Evolutionary conservation across 305 asterid species (phyloP).

Genomic region (Rubia occidens): DNA sequence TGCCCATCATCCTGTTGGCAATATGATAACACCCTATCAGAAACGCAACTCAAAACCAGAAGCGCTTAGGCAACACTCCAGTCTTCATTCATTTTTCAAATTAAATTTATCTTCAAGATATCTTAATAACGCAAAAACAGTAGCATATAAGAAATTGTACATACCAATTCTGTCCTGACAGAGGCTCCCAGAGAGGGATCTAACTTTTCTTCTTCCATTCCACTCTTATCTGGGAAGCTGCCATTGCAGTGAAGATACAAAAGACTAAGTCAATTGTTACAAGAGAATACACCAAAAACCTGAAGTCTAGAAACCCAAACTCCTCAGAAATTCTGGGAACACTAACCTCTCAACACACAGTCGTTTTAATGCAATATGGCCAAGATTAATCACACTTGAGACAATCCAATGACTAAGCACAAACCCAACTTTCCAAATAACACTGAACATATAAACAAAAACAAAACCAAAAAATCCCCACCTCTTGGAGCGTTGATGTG

Average conservation of each 20-base stretch:
- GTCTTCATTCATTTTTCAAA: too few relatives aligned
- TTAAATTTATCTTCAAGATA: neutral
- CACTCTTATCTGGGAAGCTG: conserved; percentile 66
- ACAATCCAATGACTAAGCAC: conserved; percentile 12
- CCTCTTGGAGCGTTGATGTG: conserved; percentile 76
- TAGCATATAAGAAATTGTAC: conserved; percentile 14
- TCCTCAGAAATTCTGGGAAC: conserved; percentile 20
- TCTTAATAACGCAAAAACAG: conserved; percentile 11
- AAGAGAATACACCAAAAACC: neutral
- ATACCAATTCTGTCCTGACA: conserved; percentile 45
- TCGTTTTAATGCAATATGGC: conserved; percentile 8
- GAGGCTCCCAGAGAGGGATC: conserved; percentile 34
- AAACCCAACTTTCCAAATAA: conserved; percentile 7
- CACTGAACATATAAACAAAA: neutral
- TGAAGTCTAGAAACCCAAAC: conserved; percentile 21
- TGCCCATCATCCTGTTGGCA: conserved; percentile 38
- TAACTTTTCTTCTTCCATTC: conserved; percentile 32
- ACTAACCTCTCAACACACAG: conserved; percentile 6
- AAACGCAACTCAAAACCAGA: neutral
- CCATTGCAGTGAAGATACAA: conserved; percentile 16
- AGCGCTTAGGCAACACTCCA: neutral
- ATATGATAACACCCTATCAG: neutral
- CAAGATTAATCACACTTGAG: conserved; percentile 7
- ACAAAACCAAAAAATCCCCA: conserved; percentile 18
- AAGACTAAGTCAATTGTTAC: neutral